A percentile compares a stretch with the other conserved stretches of the same genome.
phyloP scores from a whole-genome alignment of 176 grass and related monocot species.

The Saccharum officinarum region DNA sequence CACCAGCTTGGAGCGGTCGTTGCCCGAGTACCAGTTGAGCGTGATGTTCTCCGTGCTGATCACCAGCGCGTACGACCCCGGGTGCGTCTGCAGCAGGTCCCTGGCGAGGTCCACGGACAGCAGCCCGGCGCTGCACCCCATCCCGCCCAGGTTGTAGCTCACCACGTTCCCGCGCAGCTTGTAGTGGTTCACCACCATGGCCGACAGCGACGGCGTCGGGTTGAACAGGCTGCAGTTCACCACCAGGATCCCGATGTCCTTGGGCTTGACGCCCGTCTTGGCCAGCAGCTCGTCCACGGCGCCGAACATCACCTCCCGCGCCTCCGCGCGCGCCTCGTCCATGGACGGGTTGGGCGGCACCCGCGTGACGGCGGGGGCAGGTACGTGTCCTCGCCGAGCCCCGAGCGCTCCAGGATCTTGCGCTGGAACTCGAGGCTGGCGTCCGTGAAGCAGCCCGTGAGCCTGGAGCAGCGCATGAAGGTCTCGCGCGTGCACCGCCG shows the following conservation, averaged over 20 bases:
- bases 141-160: slow-evolving; percentile 86
- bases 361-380: slow-evolving; percentile 57
- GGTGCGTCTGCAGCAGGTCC: slow-evolving; percentile 79
- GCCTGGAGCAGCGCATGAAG: slow-evolving; percentile 63
- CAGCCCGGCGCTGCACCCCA: slow-evolving; percentile 86
- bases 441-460: slow-evolving; percentile 51
- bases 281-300: slow-evolving; percentile 68
- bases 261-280: slow-evolving; percentile 68
- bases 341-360: slow-evolving; percentile 71
- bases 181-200: slow-evolving; percentile 94
- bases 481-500: slow-evolving; percentile 59
- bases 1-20: slow-evolving; percentile 71
- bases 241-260: slow-evolving; percentile 78
- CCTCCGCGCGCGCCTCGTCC: slow-evolving; percentile 62
- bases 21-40: slow-evolving; percentile 86
- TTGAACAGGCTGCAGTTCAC: slow-evolving; percentile 93
- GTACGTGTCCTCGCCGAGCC: slow-evolving; percentile 69
- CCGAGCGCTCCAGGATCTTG: slow-evolving; percentile 84
- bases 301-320: slow-evolving; percentile 70
- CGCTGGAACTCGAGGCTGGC: slow-evolving; percentile 81
- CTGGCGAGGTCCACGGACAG: slow-evolving; percentile 72
- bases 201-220: slow-evolving; percentile 81
- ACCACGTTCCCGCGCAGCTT: slow-evolving; percentile 73
- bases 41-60: slow-evolving; percentile 89
- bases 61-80: slow-evolving; percentile 73